Conservation (phyloP, 177 flowering plant genomes). For the Tripterygium wilfordii region DNA sequence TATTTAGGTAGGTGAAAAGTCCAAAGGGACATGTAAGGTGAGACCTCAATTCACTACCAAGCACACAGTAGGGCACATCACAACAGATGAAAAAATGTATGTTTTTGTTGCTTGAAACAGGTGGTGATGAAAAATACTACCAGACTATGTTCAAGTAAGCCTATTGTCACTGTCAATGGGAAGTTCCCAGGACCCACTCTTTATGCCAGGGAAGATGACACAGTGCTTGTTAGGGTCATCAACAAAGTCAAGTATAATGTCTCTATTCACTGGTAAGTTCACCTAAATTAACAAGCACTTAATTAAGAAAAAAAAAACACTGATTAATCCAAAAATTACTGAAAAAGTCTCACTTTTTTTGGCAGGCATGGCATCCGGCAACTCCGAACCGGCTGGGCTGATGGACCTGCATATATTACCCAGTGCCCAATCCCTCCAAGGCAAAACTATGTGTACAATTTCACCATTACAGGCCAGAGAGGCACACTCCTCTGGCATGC, state of each 20-base stretch:
- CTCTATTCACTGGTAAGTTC: constrained; percentile 67
- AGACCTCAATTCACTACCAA: no score
- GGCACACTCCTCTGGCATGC: no score
- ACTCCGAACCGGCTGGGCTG: constrained; percentile 73
- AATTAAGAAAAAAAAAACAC: no score
- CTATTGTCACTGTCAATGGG: constrained; percentile 59
- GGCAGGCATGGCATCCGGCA: constrained; percentile 83
- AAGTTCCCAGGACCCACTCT: constrained; percentile 58
- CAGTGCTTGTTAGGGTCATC: constrained; percentile 39
- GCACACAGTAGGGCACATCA: background rate
- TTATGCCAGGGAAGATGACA: constrained; percentile 60
- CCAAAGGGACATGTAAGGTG: no score
- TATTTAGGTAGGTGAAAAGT: no score
- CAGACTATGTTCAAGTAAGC: constrained; percentile 46
- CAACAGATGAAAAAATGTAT: background rate
- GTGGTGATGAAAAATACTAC: constrained; percentile 44
- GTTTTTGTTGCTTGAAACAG: constrained; percentile 14
- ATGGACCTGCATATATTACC: no score
- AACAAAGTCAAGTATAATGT: constrained; percentile 75
- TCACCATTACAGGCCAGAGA: constrained; percentile 76
- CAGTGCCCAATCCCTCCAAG: constrained; percentile 79
- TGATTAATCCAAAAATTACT: no score
- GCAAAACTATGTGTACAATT: constrained; percentile 60
- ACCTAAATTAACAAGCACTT: no score
- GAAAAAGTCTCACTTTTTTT: no score